Base-by-base conservation (phyloP, 1,284 basidiomycete species). In the Puccinia polysora region DNA sequence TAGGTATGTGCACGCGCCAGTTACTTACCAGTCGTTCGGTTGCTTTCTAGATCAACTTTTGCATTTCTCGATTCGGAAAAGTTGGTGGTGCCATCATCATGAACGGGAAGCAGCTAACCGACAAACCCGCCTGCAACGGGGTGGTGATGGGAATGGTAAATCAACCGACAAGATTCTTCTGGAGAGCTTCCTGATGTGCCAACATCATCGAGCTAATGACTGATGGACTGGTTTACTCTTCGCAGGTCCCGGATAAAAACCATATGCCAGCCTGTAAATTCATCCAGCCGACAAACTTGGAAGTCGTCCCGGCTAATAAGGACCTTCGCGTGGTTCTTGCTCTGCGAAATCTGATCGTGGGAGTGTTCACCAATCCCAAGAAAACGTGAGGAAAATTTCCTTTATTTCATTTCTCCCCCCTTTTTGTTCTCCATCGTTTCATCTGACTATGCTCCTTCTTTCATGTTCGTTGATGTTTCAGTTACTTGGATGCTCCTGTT, bases 61-160 rank as follows among this genome's bases (percentile, higher is more conserved):
- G 69, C 30, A 18, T 32, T 2, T 40, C 69, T n/a, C 15, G 34
- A 18, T 43, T 45, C 32, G 58, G 59, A 10, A 53, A 63, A 49
- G 32, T 59, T 30, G 55, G 55, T 15, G 59, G 59, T 2, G 47
- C 59, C 18, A 20, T 47, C 12, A 71, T 63, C 49, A 62, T 71
- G 69, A 63, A 71, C 55, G 69, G 69, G 18, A 15, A 30, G 15
- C 69, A 71, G 47, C 49, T n/a, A 18, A 28, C 49, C n/a, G 50
- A 50, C 0, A 62, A 50, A 49, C 69, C 69, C 30, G 59, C 36
- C 2, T 71, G 69, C 47, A 71, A 63, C 38, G 69, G 69, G 7
- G 49, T 71, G 14, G 34, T 52, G 40, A 63, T 62, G 69, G 69
- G 69, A 36, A 71, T 71, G 69, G 69, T 71, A 28, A 71, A 15